A percentile compares a stretch with the other conserved stretches of the same genome.
These are phyloP conservation scores for Rasamsonia emersonii DNA, from an alignment of 2,329 filamentous ascomycete species.

Conservation along the genomic window DNA sequence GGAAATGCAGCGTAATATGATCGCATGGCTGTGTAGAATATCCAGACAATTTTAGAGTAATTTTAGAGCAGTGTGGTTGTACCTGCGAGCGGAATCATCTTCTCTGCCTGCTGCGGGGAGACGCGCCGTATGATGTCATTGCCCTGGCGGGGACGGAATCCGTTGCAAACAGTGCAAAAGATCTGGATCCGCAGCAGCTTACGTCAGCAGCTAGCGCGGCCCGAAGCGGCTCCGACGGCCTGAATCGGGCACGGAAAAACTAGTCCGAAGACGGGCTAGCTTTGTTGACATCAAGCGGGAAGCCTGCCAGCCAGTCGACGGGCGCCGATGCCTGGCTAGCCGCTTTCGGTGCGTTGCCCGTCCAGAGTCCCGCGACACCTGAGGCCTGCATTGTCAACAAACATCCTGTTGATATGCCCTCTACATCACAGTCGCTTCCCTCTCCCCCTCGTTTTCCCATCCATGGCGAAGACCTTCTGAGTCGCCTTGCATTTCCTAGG, in stretches of 20 bases:
- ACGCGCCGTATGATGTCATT: slow-evolving; percentile 23
- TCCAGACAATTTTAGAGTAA: not conserved
- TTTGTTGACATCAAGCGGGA: slow-evolving; percentile 13
- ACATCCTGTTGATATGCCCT: no score
- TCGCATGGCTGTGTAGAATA: slow-evolving; percentile 3
- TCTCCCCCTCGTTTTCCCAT: no score
- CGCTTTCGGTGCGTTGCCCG: no score
- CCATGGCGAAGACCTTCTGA: no score
- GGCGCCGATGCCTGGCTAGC: no score
- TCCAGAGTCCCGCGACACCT: no score
- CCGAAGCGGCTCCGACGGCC: slow-evolving; percentile 11
- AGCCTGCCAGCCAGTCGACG: no score
- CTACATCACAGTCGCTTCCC: not conserved
- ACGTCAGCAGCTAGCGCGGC: not conserved
- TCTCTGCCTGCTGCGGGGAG: slow-evolving; percentile 8
- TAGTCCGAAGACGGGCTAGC: slow-evolving; percentile 9
- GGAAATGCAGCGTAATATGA: not conserved
- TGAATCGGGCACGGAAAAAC: slow-evolving; percentile 9
- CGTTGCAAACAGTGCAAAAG: slow-evolving; percentile 12
- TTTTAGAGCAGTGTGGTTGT: not conserved
- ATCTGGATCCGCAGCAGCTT: not conserved
- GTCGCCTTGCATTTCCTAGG: not conserved
- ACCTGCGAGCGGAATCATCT: not conserved
- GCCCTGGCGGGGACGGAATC: slow-evolving; percentile 3
- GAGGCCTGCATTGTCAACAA: no score